A percentile compares a stretch with the other conserved stretches of the same genome.
Evolutionary conservation across 495 filamentous ascomycete genomes (phyloP).

Genomic region (Penicillium coprophilum): DNA sequence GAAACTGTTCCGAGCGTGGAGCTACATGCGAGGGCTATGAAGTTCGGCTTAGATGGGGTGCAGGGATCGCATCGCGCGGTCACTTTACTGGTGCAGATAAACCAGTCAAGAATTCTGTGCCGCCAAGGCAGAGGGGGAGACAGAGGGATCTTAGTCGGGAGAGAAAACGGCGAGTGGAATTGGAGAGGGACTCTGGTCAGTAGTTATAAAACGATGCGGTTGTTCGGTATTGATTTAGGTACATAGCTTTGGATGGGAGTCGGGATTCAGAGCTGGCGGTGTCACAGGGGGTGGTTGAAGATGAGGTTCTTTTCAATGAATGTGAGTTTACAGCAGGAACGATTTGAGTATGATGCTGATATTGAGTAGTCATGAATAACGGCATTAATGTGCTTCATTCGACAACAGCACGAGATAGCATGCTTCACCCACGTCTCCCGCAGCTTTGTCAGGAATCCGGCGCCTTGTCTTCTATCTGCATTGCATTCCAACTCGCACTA

Average conservation of each 20-base stretch:
- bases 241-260: not conserved
- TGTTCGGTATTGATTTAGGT: not conserved
- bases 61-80: slow-evolving; percentile 40
- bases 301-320: slow-evolving; percentile 33
- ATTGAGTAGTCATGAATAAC: slow-evolving; percentile 27
- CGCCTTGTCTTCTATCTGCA: slow-evolving; percentile 35
- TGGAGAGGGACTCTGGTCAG: not conserved
- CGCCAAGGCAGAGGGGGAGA: slow-evolving; percentile 28
- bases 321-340: slow-evolving; percentile 22
- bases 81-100: slow-evolving; percentile 37
- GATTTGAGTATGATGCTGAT: not conserved
- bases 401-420: slow-evolving; percentile 24
- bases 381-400: slow-evolving; percentile 39
- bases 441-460: slow-evolving; percentile 30
- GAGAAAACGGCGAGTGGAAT: slow-evolving; percentile 8
- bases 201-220: not conserved
- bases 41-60: slow-evolving; percentile 37
- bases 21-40: slow-evolving; percentile 39
- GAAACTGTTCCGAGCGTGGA: slow-evolving; percentile 29
- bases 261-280: not conserved
- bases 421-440: slow-evolving; percentile 28
- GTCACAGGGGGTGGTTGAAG: not conserved
- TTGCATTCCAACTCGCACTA: slow-evolving; percentile 35
- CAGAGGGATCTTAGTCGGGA: slow-evolving; percentile 33
- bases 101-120: slow-evolving; percentile 28